A percentile compares a stretch with the other conserved stretches of the same genome.
phyloP scores from a whole-genome alignment of 225 moss, liverwort and hornwort genomes.

The Thuidium tamariscinum region DNA sequence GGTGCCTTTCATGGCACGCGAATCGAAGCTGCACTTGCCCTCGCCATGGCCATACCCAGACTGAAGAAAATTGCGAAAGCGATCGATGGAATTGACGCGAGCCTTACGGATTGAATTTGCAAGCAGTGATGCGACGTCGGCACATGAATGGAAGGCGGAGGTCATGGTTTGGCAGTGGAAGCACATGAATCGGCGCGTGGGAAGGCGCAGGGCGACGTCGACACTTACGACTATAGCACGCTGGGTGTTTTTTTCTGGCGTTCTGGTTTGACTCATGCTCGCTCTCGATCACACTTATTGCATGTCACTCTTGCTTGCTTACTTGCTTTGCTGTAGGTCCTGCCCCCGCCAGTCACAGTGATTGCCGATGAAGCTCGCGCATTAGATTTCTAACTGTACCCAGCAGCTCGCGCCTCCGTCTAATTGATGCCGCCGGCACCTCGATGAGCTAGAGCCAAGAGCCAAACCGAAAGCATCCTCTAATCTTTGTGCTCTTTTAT shows the following conservation, averaged over 20 bases:
- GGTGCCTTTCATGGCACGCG: neutral
- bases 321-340: neutral
- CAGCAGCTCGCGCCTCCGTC: neutral
- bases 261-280: neutral
- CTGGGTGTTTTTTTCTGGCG: neutral
- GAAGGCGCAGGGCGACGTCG: neutral
- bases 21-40: neutral
- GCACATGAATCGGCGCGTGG: constrained; percentile 1
- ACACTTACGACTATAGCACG: neutral
- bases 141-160: neutral
- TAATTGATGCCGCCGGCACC: neutral
- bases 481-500: neutral
- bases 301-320: neutral
- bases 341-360: neutral
- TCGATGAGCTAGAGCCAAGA: neutral
- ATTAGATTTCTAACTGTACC: neutral
- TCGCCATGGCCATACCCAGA: neutral
- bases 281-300: constrained; percentile 19
- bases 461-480: neutral
- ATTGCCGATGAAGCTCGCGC: neutral
- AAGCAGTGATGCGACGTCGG: neutral
- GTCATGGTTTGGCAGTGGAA: neutral
- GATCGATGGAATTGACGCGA: neutral
- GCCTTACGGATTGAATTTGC: neutral
- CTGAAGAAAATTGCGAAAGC: neutral